Evolutionary conservation across 1,284 basidiomycete genomes (phyloP), one percentile per base, ranked within the genome.

Genomic region (Caloboletus firmus): DNA sequence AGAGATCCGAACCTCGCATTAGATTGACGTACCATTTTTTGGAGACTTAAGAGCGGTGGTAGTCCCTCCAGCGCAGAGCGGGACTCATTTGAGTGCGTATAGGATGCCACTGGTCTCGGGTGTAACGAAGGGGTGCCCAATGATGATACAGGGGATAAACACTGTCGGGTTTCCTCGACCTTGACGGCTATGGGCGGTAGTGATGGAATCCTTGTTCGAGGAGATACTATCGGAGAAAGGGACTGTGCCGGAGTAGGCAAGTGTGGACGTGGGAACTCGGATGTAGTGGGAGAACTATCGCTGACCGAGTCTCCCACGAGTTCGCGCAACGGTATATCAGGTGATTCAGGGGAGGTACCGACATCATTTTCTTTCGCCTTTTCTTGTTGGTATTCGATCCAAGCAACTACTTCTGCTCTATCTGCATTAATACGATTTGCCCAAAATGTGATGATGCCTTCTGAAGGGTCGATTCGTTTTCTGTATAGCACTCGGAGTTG

Each of bases 101-200:
- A 10, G 7, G 10, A 36, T 20, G 20, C 17, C n/a, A 31, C 5
- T 7, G 26, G 26, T 37, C 10, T 35, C 24, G 18, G 39, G 2
- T 11, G 40, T 7, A n/a, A 24, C 22, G 34, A 37, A 24, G 53
- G 30, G 0, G 31, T 28, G 12, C 2, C 5, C 13, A 42, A 11
- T 12, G 43, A 36, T 15, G 49, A 45, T 20, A 53, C 30, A 11
- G 64, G 55, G 0, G 56, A 59, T 1, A 54, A 17, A 30, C 46
- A 49, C 6, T 40, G 45, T 28, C 45, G 44, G 4, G 17, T 1
- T 0, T 66, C 67, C 13, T 69, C 67, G 6, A 56, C 22, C 52
- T 69, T 69, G 45, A 72, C 57, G 10, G 62, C 62, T 42, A 69
- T 72, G 22, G 66, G 62, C 1, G 67, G 67, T 28, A 72, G 45